phyloP scores from a whole-genome alignment of 805 yeast genomes.

The Komagataella phaffii region DNA sequence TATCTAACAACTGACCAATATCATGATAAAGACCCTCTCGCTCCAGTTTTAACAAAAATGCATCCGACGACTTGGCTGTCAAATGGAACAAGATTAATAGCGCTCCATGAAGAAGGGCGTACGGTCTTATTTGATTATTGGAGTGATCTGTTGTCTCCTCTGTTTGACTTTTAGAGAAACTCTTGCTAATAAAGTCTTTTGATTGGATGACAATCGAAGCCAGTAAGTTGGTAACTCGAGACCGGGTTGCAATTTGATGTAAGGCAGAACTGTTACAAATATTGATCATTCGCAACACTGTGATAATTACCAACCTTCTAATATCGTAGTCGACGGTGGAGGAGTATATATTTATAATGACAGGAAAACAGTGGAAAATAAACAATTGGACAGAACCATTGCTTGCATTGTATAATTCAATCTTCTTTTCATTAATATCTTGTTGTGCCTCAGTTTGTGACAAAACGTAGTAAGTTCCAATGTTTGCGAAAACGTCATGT shows the following conservation, averaged over 20 bases:
- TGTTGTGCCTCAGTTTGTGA: constrained; percentile 10
- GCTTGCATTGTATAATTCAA: constrained; percentile 13
- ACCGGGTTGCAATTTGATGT: constrained; percentile 19
- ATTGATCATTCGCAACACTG: constrained; percentile 34
- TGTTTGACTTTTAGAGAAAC: constrained; percentile 4
- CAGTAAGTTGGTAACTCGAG: constrained; percentile 31
- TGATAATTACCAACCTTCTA: constrained; percentile 41
- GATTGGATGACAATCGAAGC: constrained; percentile 53
- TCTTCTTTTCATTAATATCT: constrained; percentile 18
- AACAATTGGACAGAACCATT: constrained; percentile 16
- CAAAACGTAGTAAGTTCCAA: constrained; percentile 17
- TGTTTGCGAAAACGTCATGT: constrained; percentile 4
- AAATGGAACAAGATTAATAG: constrained; percentile 32
- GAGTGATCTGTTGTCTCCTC: constrained; percentile 6
- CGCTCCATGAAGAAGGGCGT: constrained; percentile 34
- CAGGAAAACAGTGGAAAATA: constrained; percentile 31
- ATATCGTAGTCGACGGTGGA: constrained; percentile 59
- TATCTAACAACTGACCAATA: constrained; percentile 20
- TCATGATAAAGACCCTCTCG: constrained; percentile 65
- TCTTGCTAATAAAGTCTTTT: constrained; percentile 15
- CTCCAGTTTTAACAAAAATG: constrained; percentile 36
- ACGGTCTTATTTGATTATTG: constrained; percentile 15
- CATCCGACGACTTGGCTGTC: constrained; percentile 26
- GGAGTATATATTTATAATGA: constrained; percentile 51
- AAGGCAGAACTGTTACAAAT: neutral